Conservation (phyloP, 495 filamentous ascomycete species). For the Trichoderma asperelloides region DNA sequence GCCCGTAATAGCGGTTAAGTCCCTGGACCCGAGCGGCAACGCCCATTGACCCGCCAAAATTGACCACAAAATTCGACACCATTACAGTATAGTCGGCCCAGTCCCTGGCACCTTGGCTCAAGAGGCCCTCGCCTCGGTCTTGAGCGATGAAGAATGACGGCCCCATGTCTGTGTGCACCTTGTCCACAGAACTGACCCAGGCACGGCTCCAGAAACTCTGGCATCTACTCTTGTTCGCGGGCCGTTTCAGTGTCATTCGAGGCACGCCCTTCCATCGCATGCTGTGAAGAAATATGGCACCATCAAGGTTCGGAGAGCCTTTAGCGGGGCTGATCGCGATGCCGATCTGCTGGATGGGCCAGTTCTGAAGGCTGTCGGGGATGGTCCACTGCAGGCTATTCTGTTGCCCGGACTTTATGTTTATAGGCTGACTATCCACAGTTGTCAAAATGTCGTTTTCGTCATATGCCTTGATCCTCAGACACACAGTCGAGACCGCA, state of each 20-base stretch:
- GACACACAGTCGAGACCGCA: background rate
- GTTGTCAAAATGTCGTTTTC: slow-evolving; percentile 14
- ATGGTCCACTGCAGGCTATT: slow-evolving; percentile 15
- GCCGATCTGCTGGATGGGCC: slow-evolving; percentile 20
- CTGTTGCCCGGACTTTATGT: background rate
- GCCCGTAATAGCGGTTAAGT: slow-evolving; percentile 20
- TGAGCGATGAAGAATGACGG: slow-evolving; percentile 18
- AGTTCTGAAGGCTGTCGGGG: slow-evolving; percentile 14
- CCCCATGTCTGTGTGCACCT: slow-evolving; percentile 12
- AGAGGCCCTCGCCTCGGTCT: slow-evolving; percentile 19
- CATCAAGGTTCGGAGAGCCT: slow-evolving; percentile 1
- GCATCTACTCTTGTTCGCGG: background rate
- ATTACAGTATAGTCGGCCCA: slow-evolving; percentile 20
- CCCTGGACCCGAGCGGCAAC: slow-evolving; percentile 19
- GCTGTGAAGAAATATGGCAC: slow-evolving; percentile 17
- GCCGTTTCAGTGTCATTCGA: slow-evolving; percentile 12
- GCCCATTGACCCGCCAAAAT: slow-evolving; percentile 16
- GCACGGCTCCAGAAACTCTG: slow-evolving; percentile 17
- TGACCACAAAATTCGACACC: slow-evolving; percentile 14
- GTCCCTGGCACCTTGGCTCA: slow-evolving; percentile 22
- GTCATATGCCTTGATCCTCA: slow-evolving; percentile 16
- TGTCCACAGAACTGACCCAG: slow-evolving; percentile 19
- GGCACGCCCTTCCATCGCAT: slow-evolving; percentile 18
- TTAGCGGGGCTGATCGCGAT: slow-evolving; percentile 10
- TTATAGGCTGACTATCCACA: background rate